A percentile compares a stretch with the other conserved stretches of the same genome.
Evolutionary conservation across 2,329 filamentous ascomycete genomes (phyloP).

Genomic region (Colletotrichum tofieldiae): DNA sequence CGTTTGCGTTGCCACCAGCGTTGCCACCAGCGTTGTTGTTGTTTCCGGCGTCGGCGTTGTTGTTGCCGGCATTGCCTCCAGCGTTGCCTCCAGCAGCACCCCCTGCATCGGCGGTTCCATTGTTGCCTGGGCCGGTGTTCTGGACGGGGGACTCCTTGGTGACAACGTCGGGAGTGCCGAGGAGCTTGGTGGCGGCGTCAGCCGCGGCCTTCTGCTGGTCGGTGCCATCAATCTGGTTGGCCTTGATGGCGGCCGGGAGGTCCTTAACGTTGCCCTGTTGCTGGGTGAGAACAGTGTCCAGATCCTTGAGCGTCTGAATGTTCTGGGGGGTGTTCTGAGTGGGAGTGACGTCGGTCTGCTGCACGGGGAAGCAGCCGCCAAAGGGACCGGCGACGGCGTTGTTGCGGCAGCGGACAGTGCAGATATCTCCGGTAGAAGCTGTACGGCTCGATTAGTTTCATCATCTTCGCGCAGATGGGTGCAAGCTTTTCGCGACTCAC

Average conservation of each 20-base stretch:
- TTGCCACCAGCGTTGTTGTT: conserved; percentile 32
- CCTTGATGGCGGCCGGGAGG: conserved; percentile 58
- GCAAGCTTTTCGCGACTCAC: conserved; percentile 52
- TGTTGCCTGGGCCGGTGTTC: conserved; percentile 30
- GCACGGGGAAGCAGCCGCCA: conserved; percentile 71
- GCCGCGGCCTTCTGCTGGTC: conserved; percentile 48
- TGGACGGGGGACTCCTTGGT: conserved; percentile 50
- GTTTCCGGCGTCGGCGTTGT: conserved; percentile 8
- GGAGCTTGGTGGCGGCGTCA: conserved; percentile 58
- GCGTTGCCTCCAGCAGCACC: conserved; percentile 16
- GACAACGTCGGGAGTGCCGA: conserved; percentile 48
- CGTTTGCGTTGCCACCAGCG: conserved; percentile 27
- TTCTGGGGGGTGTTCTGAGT: conserved; percentile 60
- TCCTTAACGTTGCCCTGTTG: conserved; percentile 67
- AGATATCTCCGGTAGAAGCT: conserved; percentile 71
- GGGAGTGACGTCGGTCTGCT: conserved; percentile 64
- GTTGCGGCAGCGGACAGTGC: conserved; percentile 74
- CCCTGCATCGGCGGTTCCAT: conserved; percentile 34
- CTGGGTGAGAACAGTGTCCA: conserved; percentile 63
- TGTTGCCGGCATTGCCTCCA: neutral
- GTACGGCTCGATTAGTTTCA: conserved; percentile 22
- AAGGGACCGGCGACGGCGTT: conserved; percentile 71
- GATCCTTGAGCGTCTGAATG: conserved; percentile 63
- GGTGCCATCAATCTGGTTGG: conserved; percentile 60
- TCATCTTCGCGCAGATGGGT: neutral